These are phyloP conservation scores for Ilyonectria sp. DNA, from an alignment of 2,329 filamentous ascomycete genomes.

Conservation along the genomic window DNA sequence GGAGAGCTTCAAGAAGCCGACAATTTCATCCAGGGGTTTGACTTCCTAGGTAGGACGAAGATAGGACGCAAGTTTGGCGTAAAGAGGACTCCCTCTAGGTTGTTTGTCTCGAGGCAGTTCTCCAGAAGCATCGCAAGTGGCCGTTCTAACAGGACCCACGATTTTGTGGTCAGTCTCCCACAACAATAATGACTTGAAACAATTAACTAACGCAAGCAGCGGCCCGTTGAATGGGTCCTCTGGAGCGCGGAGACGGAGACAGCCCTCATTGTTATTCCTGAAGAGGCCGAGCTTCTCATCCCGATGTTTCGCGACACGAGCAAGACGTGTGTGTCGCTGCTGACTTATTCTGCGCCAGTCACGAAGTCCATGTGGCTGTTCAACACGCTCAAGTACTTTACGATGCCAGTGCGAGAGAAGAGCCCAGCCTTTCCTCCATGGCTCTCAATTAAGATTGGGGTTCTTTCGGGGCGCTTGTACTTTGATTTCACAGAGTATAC, in stretches of 20 bases:
- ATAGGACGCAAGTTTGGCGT: slow-evolving; percentile 53
- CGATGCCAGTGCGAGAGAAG: slow-evolving; percentile 62
- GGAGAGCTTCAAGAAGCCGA: slow-evolving; percentile 51
- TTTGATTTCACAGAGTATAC: slow-evolving; percentile 65
- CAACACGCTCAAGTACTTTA: slow-evolving; percentile 67
- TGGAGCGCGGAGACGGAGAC: slow-evolving; percentile 64
- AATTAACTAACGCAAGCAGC: slow-evolving; percentile 48
- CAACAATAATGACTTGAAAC: slow-evolving; percentile 24
- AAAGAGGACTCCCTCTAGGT: slow-evolving; percentile 15
- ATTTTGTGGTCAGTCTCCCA: slow-evolving; percentile 26
- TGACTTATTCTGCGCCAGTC: slow-evolving; percentile 73
- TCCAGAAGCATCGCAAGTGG: slow-evolving; percentile 21
- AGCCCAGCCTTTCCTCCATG: slow-evolving; percentile 63
- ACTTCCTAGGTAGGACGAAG: slow-evolving; percentile 54
- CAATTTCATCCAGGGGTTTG: slow-evolving; percentile 57
- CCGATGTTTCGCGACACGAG: slow-evolving; percentile 53
- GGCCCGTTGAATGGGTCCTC: slow-evolving; percentile 74
- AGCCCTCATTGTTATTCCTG: slow-evolving; percentile 72
- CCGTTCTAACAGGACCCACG: neutral
- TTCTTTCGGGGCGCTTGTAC: slow-evolving; percentile 74
- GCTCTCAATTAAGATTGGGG: slow-evolving; percentile 71
- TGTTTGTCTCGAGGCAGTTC: slow-evolving; percentile 56
- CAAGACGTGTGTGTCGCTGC: slow-evolving; percentile 57
- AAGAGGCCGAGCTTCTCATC: slow-evolving; percentile 73
- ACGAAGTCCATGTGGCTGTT: slow-evolving; percentile 74